Conservation (phyloP, 2,329 filamentous ascomycete species). For the Bisporella sp. region DNA sequence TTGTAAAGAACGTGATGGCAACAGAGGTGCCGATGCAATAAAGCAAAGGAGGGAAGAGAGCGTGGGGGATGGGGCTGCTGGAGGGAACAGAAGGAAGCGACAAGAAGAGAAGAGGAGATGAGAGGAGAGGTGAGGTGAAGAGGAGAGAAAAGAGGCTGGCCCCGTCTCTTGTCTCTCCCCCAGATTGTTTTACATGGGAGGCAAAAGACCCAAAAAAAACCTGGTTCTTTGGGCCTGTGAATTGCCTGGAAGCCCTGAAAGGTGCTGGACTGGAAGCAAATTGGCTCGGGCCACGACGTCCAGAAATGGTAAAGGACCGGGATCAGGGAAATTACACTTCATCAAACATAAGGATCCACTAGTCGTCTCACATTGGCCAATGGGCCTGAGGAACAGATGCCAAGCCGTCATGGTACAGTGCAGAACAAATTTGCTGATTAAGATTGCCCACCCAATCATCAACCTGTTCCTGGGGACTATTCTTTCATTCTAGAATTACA, state of each 20-base stretch:
- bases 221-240: too few species aligned
- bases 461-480: too few species aligned
- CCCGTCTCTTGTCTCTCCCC: not conserved
- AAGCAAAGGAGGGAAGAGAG: constrained; percentile 2
- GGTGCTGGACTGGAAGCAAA: not conserved
- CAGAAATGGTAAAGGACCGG: not conserved
- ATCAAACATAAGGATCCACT: not conserved
- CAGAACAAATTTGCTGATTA: not conserved
- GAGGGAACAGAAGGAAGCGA: not conserved
- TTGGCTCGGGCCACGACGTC: not conserved
- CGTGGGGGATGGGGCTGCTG: not conserved
- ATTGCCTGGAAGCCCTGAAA: too few species aligned
- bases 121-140: not conserved
- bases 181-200: too few species aligned
- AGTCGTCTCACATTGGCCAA: too few species aligned
- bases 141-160: not conserved
- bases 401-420: too few species aligned
- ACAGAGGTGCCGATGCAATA: constrained; percentile 8
- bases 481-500: too few species aligned
- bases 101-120: not conserved
- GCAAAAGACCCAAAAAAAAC: too few species aligned
- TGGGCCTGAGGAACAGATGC: too few species aligned
- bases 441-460: not conserved
- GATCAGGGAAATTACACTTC: not conserved
- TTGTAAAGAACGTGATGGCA: not conserved